Percentiles rank a stretch among this genome's conserved stretches.
Conservation (phyloP, 345 rosid genomes). For the Theobroma cacao region DNA sequence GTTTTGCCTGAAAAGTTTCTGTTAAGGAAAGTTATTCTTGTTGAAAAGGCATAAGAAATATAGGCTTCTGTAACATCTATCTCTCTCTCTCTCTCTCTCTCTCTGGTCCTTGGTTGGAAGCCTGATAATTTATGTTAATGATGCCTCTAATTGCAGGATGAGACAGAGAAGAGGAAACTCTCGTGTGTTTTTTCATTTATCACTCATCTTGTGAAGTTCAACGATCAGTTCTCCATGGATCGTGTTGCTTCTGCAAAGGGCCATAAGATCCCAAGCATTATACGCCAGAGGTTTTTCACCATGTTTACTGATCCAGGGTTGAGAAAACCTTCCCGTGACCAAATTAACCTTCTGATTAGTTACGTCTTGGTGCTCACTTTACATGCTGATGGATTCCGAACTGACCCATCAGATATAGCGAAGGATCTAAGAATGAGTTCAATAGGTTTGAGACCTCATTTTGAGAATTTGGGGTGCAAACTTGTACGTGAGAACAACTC, state of each 20-base stretch:
- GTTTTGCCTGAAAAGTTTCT: neutral
- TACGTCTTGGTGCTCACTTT: slow-evolving; percentile 74
- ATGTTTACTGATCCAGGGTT: slow-evolving; percentile 49
- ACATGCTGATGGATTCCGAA: slow-evolving; percentile 64
- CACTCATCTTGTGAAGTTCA: slow-evolving; percentile 79
- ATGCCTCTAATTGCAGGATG: slow-evolving; percentile 44
- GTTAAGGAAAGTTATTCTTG: neutral
- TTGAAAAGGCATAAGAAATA: neutral
- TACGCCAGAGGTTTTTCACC: slow-evolving; percentile 44
- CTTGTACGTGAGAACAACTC: slow-evolving; percentile 25
- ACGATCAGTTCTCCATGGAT: slow-evolving; percentile 53
- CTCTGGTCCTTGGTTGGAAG: neutral
- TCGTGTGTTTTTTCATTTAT: slow-evolving; percentile 50
- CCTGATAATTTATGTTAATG: neutral
- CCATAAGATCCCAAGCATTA: slow-evolving; percentile 54
- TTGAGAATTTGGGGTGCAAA: slow-evolving; percentile 77
- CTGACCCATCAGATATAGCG: slow-evolving; percentile 62
- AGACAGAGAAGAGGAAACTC: slow-evolving; percentile 41
- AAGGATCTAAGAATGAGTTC: slow-evolving; percentile 62
- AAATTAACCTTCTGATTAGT: slow-evolving; percentile 65
- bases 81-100: neutral
- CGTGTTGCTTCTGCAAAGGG: slow-evolving; percentile 52
- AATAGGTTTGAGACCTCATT: slow-evolving; percentile 46
- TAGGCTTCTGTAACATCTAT: neutral
- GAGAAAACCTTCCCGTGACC: slow-evolving; percentile 42